These are phyloP conservation scores for Mycena crocata DNA, from an alignment of 768 basidiomycete genomes.

Conservation along the genomic window DNA sequence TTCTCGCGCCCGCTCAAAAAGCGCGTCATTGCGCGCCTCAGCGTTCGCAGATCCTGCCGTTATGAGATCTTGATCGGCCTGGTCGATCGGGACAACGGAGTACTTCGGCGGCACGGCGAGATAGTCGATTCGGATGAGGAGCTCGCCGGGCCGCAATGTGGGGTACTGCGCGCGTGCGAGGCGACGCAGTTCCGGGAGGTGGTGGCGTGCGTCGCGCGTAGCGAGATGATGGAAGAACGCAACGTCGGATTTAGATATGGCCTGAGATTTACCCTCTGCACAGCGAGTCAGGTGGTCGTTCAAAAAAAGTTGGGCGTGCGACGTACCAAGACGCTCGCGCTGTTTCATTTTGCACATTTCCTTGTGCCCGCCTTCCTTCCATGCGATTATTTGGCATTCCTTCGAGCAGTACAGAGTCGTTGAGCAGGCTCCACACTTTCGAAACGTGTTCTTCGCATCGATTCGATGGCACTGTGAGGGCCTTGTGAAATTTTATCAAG, in stretches of 20 bases:
- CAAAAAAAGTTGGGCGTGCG: neutral
- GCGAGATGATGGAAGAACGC: constrained; percentile 50
- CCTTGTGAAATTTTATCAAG: neutral
- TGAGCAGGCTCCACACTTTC: constrained; percentile 48
- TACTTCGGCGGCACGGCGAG: constrained; percentile 43
- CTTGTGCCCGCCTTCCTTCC: constrained; percentile 52
- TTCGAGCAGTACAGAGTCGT: constrained; percentile 53
- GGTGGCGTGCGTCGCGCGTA: constrained; percentile 47
- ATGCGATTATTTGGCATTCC: constrained; percentile 49
- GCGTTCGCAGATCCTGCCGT: constrained; percentile 38
- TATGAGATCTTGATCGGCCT: constrained; percentile 34
- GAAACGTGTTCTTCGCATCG: constrained; percentile 47
- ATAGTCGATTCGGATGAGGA: constrained; percentile 51
- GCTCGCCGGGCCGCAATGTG: constrained; percentile 32
- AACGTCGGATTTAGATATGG: constrained; percentile 46
- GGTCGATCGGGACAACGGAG: constrained; percentile 40
- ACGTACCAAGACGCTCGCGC: constrained; percentile 47
- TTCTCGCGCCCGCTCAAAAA: constrained; percentile 48
- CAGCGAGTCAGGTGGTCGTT: neutral
- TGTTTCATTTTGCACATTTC: constrained; percentile 52
- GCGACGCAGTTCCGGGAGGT: constrained; percentile 39
- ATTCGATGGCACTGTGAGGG: constrained; percentile 48
- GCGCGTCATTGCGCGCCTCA: constrained; percentile 51
- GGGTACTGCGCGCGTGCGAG: constrained; percentile 43
- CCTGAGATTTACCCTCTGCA: constrained; percentile 46